Evolutionary conservation across 192 early-diverging fungal genomes (phyloP).

Genomic region (Coemansia sp.): DNA sequence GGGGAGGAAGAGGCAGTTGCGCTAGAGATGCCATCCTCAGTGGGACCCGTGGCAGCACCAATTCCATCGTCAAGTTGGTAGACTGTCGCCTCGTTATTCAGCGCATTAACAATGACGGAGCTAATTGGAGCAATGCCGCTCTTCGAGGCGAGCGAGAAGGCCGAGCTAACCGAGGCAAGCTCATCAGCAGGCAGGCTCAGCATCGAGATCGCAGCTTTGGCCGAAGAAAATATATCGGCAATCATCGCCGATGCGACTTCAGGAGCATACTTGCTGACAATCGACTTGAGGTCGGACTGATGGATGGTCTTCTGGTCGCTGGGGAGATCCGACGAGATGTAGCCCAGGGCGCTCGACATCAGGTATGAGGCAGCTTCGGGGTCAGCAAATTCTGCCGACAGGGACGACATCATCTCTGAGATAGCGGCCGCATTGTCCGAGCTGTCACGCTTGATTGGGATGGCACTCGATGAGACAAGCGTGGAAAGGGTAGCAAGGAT

Average conservation of each 20-base stretch:
- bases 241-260: background rate
- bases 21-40: too few relatives aligned
- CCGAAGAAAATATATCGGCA: background rate
- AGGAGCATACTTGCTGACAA: conserved; percentile 2
- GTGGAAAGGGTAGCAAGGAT: too few relatives aligned
- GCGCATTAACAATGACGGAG: background rate
- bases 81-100: too few relatives aligned
- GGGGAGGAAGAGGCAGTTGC: too few relatives aligned
- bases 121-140: background rate
- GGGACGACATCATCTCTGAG: conserved; percentile 2
- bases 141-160: background rate
- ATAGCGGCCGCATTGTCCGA: background rate
- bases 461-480: background rate
- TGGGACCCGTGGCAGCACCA: too few relatives aligned
- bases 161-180: background rate
- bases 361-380: conserved; percentile 3
- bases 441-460: background rate
- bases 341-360: conserved; percentile 1
- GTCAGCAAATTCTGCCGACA: background rate
- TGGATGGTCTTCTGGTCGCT: conserved; percentile 5
- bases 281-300: background rate
- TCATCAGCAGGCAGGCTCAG: background rate
- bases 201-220: background rate
- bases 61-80: too few relatives aligned
- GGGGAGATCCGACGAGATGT: conserved; percentile 4